Base-by-base conservation (phyloP, 75 land plant species). In the Selaginella tamariscina region DNA sequence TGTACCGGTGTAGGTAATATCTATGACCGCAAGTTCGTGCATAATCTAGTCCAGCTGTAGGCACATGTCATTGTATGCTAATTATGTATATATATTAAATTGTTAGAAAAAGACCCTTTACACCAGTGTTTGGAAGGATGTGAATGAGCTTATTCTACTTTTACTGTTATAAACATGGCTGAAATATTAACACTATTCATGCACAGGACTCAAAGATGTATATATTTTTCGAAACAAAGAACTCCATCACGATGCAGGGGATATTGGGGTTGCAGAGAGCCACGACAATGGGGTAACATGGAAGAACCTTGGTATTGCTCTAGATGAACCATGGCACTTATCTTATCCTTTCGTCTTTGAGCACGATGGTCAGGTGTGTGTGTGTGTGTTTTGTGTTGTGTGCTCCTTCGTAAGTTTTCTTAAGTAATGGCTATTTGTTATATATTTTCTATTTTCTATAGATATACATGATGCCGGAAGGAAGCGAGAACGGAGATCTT, bases 401-500 rank as follows among this genome's bases (percentile, higher is more conserved):
- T 15, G 5, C 49, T 5, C 49, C 15, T 39, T 39, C 49, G 49
- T 5, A 5, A 39, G 49, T 8, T 54, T 23, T 68, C 24, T 2
- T 49, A 23, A 54, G 24, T 49, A 11, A 8, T 65, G 18, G 56
- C 18, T 62, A 23, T 22, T 54, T 20, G 29, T 24, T 64, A 24
- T 21, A 65, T 65, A 66, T n/a, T 66, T 68, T 64, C 30, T 15
- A 56, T 28, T 64, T 23, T 44, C 5, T 55, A 44, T 77, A 92
- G 97, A 77, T 92, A 49, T 92, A 88, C 69, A 88, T 92, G 97
- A 82, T 88, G 82, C 97, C 97, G 18, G 97, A 92, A 70, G 74
- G 97, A 59, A 88, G 82, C 64, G 11, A 69, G 59, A 86, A 82
- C 33, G 89, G 93, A 23, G 87, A 88, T 24, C 74, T 88, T 44